Evolutionary conservation across 139 green algal species (phyloP).

Genomic region (Chlorella sp.): DNA sequence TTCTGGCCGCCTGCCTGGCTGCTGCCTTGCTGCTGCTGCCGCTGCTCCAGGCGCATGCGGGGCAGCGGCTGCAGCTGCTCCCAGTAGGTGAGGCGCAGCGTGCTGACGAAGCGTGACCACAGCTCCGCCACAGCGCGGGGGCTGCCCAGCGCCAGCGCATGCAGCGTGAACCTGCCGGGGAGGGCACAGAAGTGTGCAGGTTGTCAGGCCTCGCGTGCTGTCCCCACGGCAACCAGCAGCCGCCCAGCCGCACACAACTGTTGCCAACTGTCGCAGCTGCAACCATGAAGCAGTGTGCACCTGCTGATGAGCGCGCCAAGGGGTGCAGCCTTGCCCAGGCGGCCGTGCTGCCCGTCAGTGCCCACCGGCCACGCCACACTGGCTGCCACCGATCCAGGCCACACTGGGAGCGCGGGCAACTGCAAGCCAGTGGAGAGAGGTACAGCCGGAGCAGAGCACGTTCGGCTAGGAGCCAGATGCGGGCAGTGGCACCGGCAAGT

Average conservation of each 20-base stretch:
- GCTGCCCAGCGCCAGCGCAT: slow-evolving; percentile 75
- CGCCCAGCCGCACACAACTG: too few relatives aligned
- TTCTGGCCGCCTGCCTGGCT: neutral
- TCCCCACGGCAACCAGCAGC: too few relatives aligned
- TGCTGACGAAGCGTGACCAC: slow-evolving; percentile 66
- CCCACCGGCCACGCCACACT: slow-evolving; percentile 8
- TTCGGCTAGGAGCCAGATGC: too few relatives aligned
- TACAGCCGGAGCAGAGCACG: neutral
- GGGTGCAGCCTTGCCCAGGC: slow-evolving; percentile 36
- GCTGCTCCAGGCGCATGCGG: slow-evolving; percentile 49
- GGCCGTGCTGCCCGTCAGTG: slow-evolving; percentile 4
- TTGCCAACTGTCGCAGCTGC: too few relatives aligned
- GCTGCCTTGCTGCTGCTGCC: slow-evolving; percentile 16
- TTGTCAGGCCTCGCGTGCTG: too few relatives aligned
- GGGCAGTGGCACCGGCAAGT: too few relatives aligned
- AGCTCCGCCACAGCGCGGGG: slow-evolving; percentile 68
- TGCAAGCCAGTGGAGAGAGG: neutral
- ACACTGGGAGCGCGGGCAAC: slow-evolving; percentile 7
- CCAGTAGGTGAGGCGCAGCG: slow-evolving; percentile 72
- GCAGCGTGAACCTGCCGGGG: slow-evolving; percentile 70
- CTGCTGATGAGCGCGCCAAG: slow-evolving; percentile 26
- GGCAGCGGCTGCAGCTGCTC: slow-evolving; percentile 63
- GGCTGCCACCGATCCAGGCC: slow-evolving; percentile 4
- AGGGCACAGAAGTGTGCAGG: too few relatives aligned
- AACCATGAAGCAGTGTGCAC: neutral